Percentiles rank a stretch among this genome's conserved stretches.
Conservation (phyloP, 768 basidiomycete species). For the Boletus tylopilopsis region DNA sequence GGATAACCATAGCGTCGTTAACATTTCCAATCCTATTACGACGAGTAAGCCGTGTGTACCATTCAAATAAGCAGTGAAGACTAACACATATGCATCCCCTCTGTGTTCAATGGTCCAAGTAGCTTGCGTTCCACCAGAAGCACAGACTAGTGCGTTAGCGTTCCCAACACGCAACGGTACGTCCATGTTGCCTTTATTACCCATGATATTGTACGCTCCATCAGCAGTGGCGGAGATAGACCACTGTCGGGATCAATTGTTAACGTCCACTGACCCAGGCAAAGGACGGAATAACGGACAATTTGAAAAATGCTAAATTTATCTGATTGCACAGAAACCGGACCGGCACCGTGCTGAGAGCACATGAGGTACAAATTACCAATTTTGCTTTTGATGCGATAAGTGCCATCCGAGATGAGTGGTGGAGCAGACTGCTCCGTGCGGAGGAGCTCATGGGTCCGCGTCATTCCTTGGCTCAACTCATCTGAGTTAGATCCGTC, state of each 20-base stretch:
- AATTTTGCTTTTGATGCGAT: neutral
- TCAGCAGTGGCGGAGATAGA: neutral
- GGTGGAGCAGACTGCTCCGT: neutral
- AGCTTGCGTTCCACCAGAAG: neutral
- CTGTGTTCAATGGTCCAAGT: slow-evolving; percentile 7
- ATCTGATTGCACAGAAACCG: neutral
- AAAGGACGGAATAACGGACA: neutral
- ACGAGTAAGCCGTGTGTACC: neutral
- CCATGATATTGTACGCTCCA: neutral
- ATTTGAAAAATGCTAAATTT: neutral
- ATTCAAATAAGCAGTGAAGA: neutral
- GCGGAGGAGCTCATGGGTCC: too few species aligned
- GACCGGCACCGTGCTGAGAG: neutral
- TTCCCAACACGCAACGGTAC: neutral
- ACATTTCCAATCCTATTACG: slow-evolving; percentile 5
- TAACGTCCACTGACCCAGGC: neutral
- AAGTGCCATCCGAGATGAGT: neutral
- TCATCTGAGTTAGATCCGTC: neutral
- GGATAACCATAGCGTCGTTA: slow-evolving; percentile 1
- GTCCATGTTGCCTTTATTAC: neutral
- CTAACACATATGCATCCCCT: slow-evolving; percentile 2
- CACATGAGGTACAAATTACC: neutral
- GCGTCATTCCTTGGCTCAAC: neutral
- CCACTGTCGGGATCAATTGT: neutral
- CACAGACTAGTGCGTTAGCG: neutral